Percentiles rank a stretch among this genome's conserved stretches.
These are phyloP conservation scores for Furcasterigmium furcatum DNA, from an alignment of 2,329 filamentous ascomycete genomes.

Conservation along the genomic window DNA sequence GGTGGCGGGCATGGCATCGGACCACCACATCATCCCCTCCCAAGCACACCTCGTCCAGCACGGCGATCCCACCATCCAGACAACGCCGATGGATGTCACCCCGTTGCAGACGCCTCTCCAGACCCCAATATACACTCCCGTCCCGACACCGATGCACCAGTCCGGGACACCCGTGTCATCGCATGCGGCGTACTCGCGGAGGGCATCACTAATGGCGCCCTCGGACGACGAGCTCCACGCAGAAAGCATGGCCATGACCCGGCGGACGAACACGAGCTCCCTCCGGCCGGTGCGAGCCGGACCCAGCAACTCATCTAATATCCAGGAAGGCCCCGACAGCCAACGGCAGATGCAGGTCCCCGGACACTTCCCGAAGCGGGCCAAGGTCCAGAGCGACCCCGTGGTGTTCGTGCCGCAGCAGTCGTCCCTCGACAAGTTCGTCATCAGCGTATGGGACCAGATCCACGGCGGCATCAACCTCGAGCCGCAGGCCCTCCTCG, in stretches of 20 bases:
- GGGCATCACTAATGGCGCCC: not conserved
- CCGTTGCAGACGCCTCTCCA: not conserved
- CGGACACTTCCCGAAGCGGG: slow-evolving; percentile 15
- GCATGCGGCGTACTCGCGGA: not conserved
- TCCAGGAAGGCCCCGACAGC: slow-evolving; percentile 9
- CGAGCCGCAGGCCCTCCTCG: slow-evolving; percentile 22
- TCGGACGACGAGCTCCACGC: not conserved
- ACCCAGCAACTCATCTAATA: not conserved
- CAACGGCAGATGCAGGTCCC: slow-evolving; percentile 13
- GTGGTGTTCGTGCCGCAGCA: slow-evolving; percentile 9
- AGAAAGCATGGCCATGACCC: not conserved
- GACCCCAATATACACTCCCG: not conserved
- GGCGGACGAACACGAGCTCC: not conserved
- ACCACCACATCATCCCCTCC: not conserved
- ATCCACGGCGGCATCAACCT: slow-evolving; percentile 23
- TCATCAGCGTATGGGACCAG: slow-evolving; percentile 28
- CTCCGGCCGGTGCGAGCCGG: slow-evolving; percentile 5
- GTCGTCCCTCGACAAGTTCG: slow-evolving; percentile 22
- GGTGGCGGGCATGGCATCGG: not conserved
- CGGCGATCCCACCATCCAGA: not conserved
- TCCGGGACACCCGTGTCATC: not conserved
- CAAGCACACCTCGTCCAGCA: not conserved
- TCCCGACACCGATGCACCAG: not conserved
- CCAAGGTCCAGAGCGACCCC: slow-evolving; percentile 8
- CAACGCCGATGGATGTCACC: not conserved